phyloP scores from a whole-genome alignment of 2,329 filamentous ascomycete species.

The Colletotrichum orchidophilum region DNA sequence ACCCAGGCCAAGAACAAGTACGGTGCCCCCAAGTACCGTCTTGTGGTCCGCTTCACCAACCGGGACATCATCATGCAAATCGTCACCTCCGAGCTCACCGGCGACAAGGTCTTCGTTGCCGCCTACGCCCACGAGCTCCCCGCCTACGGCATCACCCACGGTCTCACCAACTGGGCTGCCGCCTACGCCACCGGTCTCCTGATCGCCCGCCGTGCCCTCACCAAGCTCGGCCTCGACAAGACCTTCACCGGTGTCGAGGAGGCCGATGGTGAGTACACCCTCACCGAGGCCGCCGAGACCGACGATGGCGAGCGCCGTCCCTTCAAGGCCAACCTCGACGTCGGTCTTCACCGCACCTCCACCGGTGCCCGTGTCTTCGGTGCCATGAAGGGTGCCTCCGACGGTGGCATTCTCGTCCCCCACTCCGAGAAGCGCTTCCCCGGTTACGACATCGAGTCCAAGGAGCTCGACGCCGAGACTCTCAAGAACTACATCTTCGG shows the following conservation, averaged over 20 bases:
- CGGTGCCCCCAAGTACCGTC: conserved; percentile 99
- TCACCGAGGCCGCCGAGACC: conserved; percentile 93
- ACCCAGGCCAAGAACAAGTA: conserved; percentile 99
- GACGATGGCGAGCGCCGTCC: conserved; percentile 94
- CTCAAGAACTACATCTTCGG: conserved; percentile 99
- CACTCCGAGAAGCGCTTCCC: conserved; percentile 99
- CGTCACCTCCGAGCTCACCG: conserved; percentile 92
- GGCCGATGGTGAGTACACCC: conserved; percentile 92
- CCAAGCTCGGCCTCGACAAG: conserved; percentile 96
- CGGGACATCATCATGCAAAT: conserved; percentile 99
- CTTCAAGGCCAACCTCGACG: conserved; percentile 99
- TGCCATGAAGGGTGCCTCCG: conserved; percentile 99
- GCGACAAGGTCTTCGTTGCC: conserved; percentile 94
- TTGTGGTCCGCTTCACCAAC: conserved; percentile 99
- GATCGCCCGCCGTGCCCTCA: conserved; percentile 93
- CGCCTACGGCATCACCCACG: conserved; percentile 97
- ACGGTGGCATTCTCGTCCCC: conserved; percentile 95
- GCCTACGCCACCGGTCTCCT: conserved; percentile 97
- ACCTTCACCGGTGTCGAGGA: conserved; percentile 96
- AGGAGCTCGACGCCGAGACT: conserved; percentile 97
- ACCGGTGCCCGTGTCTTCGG: conserved; percentile 99
- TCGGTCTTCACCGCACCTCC: conserved; percentile 95
- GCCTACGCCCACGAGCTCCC: conserved; percentile 98
- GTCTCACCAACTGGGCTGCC: conserved; percentile 99
- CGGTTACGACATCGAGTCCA: conserved; percentile 94